Evolutionary conservation across 371 early-diverging fungal species (phyloP), one percentile per base, ranked within the genome.

Genomic region (Blastocladiella emersonii): DNA sequence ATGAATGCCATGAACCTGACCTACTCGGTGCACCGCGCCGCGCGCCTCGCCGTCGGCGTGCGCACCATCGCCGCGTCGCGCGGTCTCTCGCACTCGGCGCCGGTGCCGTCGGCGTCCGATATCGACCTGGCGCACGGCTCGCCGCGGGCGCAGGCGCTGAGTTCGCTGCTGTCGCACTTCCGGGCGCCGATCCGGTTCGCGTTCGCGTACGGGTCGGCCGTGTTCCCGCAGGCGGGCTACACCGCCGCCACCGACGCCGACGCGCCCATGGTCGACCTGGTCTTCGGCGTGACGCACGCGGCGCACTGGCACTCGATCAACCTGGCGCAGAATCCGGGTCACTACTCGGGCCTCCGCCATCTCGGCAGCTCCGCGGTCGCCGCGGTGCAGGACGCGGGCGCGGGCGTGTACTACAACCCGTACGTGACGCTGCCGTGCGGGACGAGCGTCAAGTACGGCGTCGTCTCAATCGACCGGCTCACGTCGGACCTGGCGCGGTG

Each of bases 401-500:
- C 94, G 10, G 90, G 93, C 51, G 80, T 95, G 61, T 96, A 94
- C 74, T 98, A 86, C 73, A 95, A 96, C 70, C 88, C 98, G n/a
- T 87, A 89, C 71, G 86, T 94, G 34, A 96, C 32, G 80, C 90
- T 67, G 92, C 89, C 57, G 78, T 87, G 83, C 69, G 74, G 56
- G n/a, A n/a, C n/a, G n/a, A n/a, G n/a, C n/a, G 79, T 96, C 67
- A 98, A 98, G 72, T 98, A 98, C 69, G 98, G 98, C 13, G 98
- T 98, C 13, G 87, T 95, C 17, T 90, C 92, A 12, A 87, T 95
- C 70, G 90, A 92, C 65, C 74, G 74, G 43, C 74, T 96, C 21
- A 82, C 87, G 61, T 79, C 80, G 66, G 98, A 98, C 68, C 71
- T 98, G 62, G 74, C 87, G 51, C 85, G 92, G 68, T 98, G 98